phyloP scores from a whole-genome alignment of 305 asterid genomes.

The Fraxinus paxiana region DNA sequence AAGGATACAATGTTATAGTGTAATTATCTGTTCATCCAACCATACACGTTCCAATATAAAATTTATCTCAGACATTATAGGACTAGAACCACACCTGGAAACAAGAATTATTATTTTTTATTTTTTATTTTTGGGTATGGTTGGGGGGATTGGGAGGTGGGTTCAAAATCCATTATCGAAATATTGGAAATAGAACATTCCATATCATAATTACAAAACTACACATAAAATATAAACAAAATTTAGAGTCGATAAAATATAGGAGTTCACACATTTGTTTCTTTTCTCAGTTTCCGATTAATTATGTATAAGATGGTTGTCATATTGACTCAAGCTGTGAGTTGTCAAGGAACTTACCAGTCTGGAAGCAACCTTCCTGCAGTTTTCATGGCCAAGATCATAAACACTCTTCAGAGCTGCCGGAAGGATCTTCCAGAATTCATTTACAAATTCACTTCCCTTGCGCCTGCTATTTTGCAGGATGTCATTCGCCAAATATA shows the following conservation, averaged over 20 bases:
- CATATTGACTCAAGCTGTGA: not conserved
- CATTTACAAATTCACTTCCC: conserved; percentile 92
- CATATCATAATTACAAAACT: conserved; percentile 17
- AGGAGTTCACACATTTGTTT: not conserved
- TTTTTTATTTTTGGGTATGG: not conserved
- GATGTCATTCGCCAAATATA: conserved; percentile 85
- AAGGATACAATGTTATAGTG: not conserved
- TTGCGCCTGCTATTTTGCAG: conserved; percentile 93
- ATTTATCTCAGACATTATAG: not conserved
- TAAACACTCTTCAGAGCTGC: conserved; percentile 54
- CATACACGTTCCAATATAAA: not conserved
- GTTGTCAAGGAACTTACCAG: conserved; percentile 50
- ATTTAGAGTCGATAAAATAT: not conserved
- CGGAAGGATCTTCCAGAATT: conserved; percentile 95
- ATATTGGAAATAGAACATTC: conserved; percentile 4
- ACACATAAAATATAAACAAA: not conserved
- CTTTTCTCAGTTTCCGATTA: conserved; percentile 14
- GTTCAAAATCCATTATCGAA: not conserved
- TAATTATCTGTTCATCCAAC: not conserved
- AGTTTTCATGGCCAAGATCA: conserved; percentile 56
- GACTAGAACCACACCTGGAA: conserved; percentile 1
- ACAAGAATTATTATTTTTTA: not conserved
- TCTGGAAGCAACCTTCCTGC: conserved; percentile 76
- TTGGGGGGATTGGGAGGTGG: not conserved
- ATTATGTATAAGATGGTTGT: conserved; percentile 4